phyloP scores from a whole-genome alignment of 345 rosid genomes.

The Populus ilicifolia region DNA sequence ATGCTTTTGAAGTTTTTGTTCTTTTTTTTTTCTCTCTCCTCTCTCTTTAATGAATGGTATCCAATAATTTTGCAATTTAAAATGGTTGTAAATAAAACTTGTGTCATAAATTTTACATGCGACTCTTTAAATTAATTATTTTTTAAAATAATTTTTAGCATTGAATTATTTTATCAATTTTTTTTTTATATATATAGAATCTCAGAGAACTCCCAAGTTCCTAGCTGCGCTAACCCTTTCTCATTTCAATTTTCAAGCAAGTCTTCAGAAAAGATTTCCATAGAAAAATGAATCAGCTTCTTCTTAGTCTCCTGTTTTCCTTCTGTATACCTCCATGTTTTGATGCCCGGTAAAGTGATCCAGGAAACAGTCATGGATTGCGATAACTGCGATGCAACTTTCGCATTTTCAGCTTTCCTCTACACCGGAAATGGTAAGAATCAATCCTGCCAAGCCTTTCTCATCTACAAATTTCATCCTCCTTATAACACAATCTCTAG shows the following conservation, averaged over 20 bases:
- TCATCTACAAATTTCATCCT: constrained; percentile 31
- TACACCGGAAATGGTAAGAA: constrained; percentile 29
- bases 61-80: no score
- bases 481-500: constrained; percentile 31
- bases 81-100: no score
- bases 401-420: constrained; percentile 33
- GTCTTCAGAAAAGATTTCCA: no score
- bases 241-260: background rate
- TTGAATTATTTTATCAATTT: no score
- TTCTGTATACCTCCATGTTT: constrained; percentile 8
- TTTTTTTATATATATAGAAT: no score
- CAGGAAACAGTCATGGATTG: constrained; percentile 24
- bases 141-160: no score
- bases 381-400: constrained; percentile 6
- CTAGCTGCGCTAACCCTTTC: background rate
- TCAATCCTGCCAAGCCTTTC: constrained; percentile 24
- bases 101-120: no score
- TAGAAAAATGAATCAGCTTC: constrained; percentile 18
- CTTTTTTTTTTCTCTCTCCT: no score
- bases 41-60: no score
- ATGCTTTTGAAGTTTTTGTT: no score
- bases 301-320: constrained; percentile 5
- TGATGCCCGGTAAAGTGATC: constrained; percentile 26
- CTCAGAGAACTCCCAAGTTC: background rate
- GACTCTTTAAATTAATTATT: no score